Percentiles rank a stretch among this genome's conserved stretches.
Evolutionary conservation across 495 filamentous ascomycete species (phyloP).

Genomic region (Gamarada debralockiae): DNA sequence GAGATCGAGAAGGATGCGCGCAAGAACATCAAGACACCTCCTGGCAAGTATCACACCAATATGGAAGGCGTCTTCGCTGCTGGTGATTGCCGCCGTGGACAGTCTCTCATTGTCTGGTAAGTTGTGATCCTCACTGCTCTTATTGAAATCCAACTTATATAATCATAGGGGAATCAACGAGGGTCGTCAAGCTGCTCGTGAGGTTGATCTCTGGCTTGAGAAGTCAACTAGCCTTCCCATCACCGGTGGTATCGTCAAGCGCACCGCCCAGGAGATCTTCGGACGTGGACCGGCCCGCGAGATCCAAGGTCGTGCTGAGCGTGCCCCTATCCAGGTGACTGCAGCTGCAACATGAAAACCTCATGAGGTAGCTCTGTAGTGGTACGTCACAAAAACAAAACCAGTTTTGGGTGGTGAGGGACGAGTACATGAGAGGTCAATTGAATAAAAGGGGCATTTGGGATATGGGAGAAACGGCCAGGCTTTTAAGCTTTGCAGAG

Average conservation of each 20-base stretch:
- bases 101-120: conserved; percentile 97
- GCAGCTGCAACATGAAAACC: conserved; percentile 24
- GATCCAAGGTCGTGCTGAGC: conserved; percentile 27
- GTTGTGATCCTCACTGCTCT: conserved; percentile 27
- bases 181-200: conserved; percentile 88
- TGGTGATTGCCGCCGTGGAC: conserved; percentile 93
- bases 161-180: conserved; percentile 92
- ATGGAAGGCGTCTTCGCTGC: conserved; percentile 89
- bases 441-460: neutral
- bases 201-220: conserved; percentile 89
- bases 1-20: conserved; percentile 87
- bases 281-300: conserved; percentile 24
- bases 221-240: conserved; percentile 79
- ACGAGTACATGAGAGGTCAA: neutral
- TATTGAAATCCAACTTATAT: neutral
- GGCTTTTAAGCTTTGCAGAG: neutral
- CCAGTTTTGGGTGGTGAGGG: neutral
- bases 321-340: conserved; percentile 24
- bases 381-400: neutral
- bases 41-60: conserved; percentile 87
- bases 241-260: conserved; percentile 91
- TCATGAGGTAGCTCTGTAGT: too few relatives aligned
- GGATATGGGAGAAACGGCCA: neutral
- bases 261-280: conserved; percentile 65
- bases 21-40: conserved; percentile 96